Evolutionary conservation across 257 asterid genomes (phyloP), one percentile per base, ranked within the genome.

Genomic region (Przewalskia tangutica): DNA sequence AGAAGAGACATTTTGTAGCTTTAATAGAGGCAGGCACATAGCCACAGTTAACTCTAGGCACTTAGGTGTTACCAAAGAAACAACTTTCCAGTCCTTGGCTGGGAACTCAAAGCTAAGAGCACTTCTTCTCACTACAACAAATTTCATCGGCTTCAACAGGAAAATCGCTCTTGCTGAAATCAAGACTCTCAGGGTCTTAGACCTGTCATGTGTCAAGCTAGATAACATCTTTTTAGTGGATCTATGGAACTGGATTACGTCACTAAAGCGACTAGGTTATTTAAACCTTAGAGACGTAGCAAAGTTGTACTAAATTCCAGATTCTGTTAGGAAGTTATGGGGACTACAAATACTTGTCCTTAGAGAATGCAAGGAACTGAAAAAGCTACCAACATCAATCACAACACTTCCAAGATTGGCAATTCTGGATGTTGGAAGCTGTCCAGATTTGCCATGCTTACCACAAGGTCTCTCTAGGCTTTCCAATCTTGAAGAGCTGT

Each of bases 241-340:
- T 53, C 34, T 84, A 17, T 84, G 89, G 89, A 16, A 70, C 7
- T 86, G 87, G 85, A 86, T 86, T 82, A 79, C 82, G 23, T 81
- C 89, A 62, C 87, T 77, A 1, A 81, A 44, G 38, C 87, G 87
- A 14, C 68, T 86, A 60, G 85, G 81, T 56, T 82, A 82, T 77
- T 65, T 86, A 62, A 86, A 84, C 46, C 86, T 86, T 11, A 2
- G 77, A 18, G 48, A 71, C 63, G 87, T 86, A 50, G 81, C 44
- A 2, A 75, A 46, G 9, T 46, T 86, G 80, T 3, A 1, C 2
- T 58, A 70, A 70, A 63, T 84, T 13, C 87, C 87, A 18, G 18
- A 34, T 32, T 70, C 87, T 2, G 60, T 86, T 20, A 73, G 38
- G 23, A 79, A 82, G 53, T 20, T 86, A 18, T 62, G 84, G 87